Evolutionary conservation across 345 rosid species (phyloP), one percentile per base, ranked within the genome.

Genomic region (Theobroma cacao): DNA sequence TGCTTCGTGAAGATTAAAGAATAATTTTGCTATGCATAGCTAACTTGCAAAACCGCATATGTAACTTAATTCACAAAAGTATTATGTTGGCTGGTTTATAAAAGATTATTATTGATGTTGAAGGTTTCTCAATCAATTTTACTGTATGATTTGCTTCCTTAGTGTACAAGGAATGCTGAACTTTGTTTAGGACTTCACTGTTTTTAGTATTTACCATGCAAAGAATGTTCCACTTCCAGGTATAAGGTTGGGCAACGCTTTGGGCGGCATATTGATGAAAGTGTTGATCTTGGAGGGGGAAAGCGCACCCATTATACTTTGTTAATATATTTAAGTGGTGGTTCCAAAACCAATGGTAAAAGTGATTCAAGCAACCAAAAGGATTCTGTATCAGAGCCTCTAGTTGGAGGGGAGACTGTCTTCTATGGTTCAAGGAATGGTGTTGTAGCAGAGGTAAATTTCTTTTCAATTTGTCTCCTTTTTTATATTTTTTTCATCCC

Each of bases 391-490:
- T 82, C 36, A 45, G 92, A 89, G 86, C 77, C 85, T 66, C 83
- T 92, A 34, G 86, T 86, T 43, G 98, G 99, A 83, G 99, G 99
- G 77, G 99, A 93, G 82, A 96, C 99, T 3, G 95, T 93, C 67
- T 96, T 93, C 85, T 96, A 91, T 80, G 89, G 89, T 80, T 86
- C 95, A 74, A 89, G 94, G 80, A 92, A 91, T 75, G 75, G 82
- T 64, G 74, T 91, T 28, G 95, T 92, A 76, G 97, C 97, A 12
- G 99, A 92, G 92, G 99, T 91, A 79, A 64, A 14, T 74, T 38
- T 43, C 59, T 38, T 67, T n/a, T 3, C n/a, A 48, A 22, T 17
- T 75, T 30, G 47, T n/a, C 17, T 61, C 0, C 0, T 14, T 34
- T 30, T 26, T 41, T 1, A 10, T 64, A 33, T 52, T 52, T 11